These are phyloP conservation scores for Xanthoparmelia taractica DNA, from an alignment of 495 filamentous ascomycete species.

Conservation along the genomic window DNA sequence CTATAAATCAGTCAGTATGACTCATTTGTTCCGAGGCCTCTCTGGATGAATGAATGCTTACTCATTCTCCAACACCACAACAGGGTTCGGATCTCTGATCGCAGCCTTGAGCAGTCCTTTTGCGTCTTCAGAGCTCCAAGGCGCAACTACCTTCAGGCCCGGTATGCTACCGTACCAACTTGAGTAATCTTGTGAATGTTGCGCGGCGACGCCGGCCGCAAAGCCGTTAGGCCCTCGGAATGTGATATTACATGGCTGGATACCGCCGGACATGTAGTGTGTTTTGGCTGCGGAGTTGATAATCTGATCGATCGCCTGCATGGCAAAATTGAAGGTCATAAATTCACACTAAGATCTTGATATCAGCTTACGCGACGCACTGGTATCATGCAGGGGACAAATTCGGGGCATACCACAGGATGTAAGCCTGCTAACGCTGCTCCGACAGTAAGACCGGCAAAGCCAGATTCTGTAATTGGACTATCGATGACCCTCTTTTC, in stretches of 20 bases:
- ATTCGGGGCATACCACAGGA: slow-evolving; percentile 67
- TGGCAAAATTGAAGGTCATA: slow-evolving; percentile 99
- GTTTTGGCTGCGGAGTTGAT: slow-evolving; percentile 99
- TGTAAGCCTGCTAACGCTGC: slow-evolving; percentile 89
- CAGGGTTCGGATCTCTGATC: slow-evolving; percentile 96
- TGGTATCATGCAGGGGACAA: neutral
- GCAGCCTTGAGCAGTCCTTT: slow-evolving; percentile 97
- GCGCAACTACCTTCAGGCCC: slow-evolving; percentile 90
- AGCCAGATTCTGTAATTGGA: slow-evolving; percentile 95
- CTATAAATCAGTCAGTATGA: slow-evolving; percentile 34
- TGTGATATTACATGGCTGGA: slow-evolving; percentile 98
- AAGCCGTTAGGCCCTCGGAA: slow-evolving; percentile 99
- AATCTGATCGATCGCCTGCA: slow-evolving; percentile 99
- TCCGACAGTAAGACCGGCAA: slow-evolving; percentile 85
- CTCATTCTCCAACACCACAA: slow-evolving; percentile 94
- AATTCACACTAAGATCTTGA: slow-evolving; percentile 71
- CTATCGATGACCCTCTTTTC: slow-evolving; percentile 97
- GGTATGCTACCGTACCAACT: slow-evolving; percentile 99
- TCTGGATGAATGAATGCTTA: slow-evolving; percentile 32
- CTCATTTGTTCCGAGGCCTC: neutral
- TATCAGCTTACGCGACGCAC: slow-evolving; percentile 12
- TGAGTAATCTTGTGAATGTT: slow-evolving; percentile 97
- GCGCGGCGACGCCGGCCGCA: slow-evolving; percentile 87
- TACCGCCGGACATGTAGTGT: slow-evolving; percentile 99
- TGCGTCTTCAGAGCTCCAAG: slow-evolving; percentile 94